Percentiles rank a stretch among this genome's conserved stretches.
Conservation (phyloP, 2,329 filamentous ascomycete genomes). For the Exophiala viscosa region DNA sequence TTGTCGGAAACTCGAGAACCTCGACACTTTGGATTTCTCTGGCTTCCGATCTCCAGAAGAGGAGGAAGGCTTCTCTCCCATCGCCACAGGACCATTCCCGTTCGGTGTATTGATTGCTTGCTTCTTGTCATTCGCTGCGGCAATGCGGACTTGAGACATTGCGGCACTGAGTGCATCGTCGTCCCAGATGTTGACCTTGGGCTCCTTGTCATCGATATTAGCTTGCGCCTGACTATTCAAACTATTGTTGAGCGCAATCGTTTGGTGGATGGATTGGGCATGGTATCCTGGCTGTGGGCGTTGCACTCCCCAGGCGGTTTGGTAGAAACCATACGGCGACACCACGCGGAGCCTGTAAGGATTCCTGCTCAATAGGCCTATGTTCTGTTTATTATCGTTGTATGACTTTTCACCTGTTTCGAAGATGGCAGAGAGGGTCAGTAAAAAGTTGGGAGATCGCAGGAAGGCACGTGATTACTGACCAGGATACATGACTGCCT, state of each 20-base stretch:
- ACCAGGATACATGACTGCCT: conserved; percentile 48
- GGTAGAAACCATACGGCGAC: conserved; percentile 36
- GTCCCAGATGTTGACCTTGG: conserved; percentile 39
- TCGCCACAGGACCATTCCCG: neutral
- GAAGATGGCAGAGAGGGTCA: neutral
- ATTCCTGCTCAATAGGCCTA: conserved; percentile 32
- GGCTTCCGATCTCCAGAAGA: neutral
- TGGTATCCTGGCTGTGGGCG: conserved; percentile 34
- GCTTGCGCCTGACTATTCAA: conserved; percentile 37
- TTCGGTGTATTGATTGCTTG: neutral
- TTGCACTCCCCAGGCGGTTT: conserved; percentile 24
- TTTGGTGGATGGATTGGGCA: conserved; percentile 35
- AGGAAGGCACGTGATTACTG: conserved; percentile 18
- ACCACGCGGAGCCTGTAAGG: conserved; percentile 35
- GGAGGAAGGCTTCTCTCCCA: conserved; percentile 1
- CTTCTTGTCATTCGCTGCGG: conserved; percentile 4
- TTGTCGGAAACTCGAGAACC: conserved; percentile 36
- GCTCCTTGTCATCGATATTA: conserved; percentile 36
- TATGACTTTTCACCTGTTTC: conserved; percentile 28
- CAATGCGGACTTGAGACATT: conserved; percentile 32
- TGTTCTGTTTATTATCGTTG: conserved; percentile 28
- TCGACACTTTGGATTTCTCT: conserved; percentile 29
- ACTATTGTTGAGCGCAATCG: conserved; percentile 35
- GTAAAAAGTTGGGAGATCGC: neutral
- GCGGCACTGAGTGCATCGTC: conserved; percentile 31